phyloP scores from a whole-genome alignment of 1,284 basidiomycete species.

The Paramarasmius palmivorus region DNA sequence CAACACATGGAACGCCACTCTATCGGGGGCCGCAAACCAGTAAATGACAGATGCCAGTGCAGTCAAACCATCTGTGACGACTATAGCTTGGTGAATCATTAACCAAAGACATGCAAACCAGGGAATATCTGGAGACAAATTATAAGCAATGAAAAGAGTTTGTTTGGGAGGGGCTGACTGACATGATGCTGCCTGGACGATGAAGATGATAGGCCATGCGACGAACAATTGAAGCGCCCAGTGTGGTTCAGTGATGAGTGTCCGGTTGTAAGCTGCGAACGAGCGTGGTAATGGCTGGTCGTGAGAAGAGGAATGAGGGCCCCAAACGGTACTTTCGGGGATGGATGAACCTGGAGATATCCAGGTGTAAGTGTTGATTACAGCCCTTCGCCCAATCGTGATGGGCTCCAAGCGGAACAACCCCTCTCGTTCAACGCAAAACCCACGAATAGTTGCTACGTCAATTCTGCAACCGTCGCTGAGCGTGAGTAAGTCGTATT shows the following conservation, averaged over 20 bases:
- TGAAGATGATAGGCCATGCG: slow-evolving; percentile 37
- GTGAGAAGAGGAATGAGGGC: slow-evolving; percentile 45
- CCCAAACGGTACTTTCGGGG: slow-evolving; percentile 37
- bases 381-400: slow-evolving; percentile 36
- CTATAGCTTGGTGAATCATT: slow-evolving; percentile 34
- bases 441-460: slow-evolving; percentile 40
- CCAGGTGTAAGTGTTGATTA: slow-evolving; percentile 44
- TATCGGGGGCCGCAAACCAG: slow-evolving; percentile 42
- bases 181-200: slow-evolving; percentile 25
- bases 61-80: slow-evolving; percentile 26
- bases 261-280: slow-evolving; percentile 41
- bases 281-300: slow-evolving; percentile 35
- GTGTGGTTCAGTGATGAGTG: slow-evolving; percentile 31
- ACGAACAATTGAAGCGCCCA: slow-evolving; percentile 34
- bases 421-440: slow-evolving; percentile 46
- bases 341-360: slow-evolving; percentile 41
- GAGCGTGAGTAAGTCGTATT: slow-evolving; percentile 43
- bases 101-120: slow-evolving; percentile 40
- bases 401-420: slow-evolving; percentile 40
- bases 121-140: slow-evolving; percentile 34
- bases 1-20: slow-evolving; percentile 39
- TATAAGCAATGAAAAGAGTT: not conserved
- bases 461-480: slow-evolving; percentile 44
- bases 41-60: slow-evolving; percentile 40
- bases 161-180: slow-evolving; percentile 2